Evolutionary conservation across 805 yeast genomes (phyloP), one percentile per base, ranked within the genome.

Genomic region (Candida schatavii): DNA sequence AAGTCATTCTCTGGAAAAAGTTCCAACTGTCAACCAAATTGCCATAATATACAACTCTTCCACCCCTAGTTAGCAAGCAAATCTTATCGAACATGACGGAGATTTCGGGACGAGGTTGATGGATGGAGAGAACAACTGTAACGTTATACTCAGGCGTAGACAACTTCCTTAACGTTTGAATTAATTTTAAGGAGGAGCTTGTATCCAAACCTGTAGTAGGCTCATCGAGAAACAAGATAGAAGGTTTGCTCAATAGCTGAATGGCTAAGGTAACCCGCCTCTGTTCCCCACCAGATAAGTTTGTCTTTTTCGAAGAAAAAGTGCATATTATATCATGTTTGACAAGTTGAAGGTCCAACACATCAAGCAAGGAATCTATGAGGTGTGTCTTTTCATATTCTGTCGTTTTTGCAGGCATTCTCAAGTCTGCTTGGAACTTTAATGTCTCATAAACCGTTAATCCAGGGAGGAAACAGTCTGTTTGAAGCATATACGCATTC

Each of bases 151-250:
- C 60, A 0, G 68, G 62, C 1, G 66, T 58, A 1, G 72, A 61
- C 30, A 69, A 49, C 43, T 75, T 70, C 48, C 79, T 76, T 41
- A 88, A 70, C 0, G 87, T 78, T 35, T 73, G 66, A 13, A 88
- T 75, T 27, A 88, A 66, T 42, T 80, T 64, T 48, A 72, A 76
- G 0, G 96, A 90, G 10, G 89, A 81, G 46, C 79, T 80, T 4
- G 95, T 81, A 59, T 88, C 96, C 26, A 88, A 63, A 0, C 96
- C 95, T 0, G 96, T 87, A 1, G 96, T 88, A 4, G 96, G 95
- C 52, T 88, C 96, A 58, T 88, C 96, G 33, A 88, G 61, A 52
- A 87, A 87, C 45, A 88, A 61, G 2, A 88, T 66, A 0, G 89
- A 78, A 0, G 96, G 96, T 48, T 81, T 84, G 4, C 85, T 77